phyloP scores from a whole-genome alignment of 805 yeast genomes.

The Yueomyces sp. region DNA sequence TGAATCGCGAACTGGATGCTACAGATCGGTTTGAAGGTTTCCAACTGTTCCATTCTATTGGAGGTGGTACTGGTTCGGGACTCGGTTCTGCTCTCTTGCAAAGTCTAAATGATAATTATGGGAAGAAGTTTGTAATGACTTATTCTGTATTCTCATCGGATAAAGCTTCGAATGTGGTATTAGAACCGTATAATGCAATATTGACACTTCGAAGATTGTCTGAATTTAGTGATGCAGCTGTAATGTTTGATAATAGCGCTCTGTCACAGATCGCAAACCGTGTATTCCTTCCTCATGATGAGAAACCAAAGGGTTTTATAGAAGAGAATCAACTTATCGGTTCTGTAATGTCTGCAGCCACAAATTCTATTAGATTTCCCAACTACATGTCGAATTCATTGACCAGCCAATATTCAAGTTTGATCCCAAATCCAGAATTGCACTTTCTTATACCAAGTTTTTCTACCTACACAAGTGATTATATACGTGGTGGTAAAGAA shows the following conservation, averaged over 20 bases:
- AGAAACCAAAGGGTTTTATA: conserved; percentile 47
- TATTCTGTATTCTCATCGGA: conserved; percentile 76
- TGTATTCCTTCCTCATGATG: conserved; percentile 31
- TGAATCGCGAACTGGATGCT: conserved; percentile 81
- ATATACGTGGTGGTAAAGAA: conserved; percentile 43
- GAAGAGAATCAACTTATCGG: conserved; percentile 81
- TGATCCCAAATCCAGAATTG: conserved; percentile 75
- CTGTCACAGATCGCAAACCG: conserved; percentile 57
- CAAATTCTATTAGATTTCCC: conserved; percentile 85
- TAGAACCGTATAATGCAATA: conserved; percentile 89
- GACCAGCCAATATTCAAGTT: conserved; percentile 65
- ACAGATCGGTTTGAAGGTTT: conserved; percentile 86
- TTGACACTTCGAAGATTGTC: conserved; percentile 70
- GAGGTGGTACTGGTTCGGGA: conserved; percentile 98
- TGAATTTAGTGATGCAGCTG: conserved; percentile 72
- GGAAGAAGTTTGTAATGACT: conserved; percentile 73
- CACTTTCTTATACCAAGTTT: conserved; percentile 65
- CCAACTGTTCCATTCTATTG: conserved; percentile 85
- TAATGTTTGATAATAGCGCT: conserved; percentile 89
- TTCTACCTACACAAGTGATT: conserved; percentile 65
- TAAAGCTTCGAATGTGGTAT: conserved; percentile 79
- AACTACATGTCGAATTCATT: conserved; percentile 80
- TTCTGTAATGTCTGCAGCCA: conserved; percentile 68
- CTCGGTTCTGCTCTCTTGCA: conserved; percentile 77
- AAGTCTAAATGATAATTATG: conserved; percentile 62